Evolutionary conservation across 2,329 filamentous ascomycete species (phyloP).

Genomic region (Ascomycota sp.): DNA sequence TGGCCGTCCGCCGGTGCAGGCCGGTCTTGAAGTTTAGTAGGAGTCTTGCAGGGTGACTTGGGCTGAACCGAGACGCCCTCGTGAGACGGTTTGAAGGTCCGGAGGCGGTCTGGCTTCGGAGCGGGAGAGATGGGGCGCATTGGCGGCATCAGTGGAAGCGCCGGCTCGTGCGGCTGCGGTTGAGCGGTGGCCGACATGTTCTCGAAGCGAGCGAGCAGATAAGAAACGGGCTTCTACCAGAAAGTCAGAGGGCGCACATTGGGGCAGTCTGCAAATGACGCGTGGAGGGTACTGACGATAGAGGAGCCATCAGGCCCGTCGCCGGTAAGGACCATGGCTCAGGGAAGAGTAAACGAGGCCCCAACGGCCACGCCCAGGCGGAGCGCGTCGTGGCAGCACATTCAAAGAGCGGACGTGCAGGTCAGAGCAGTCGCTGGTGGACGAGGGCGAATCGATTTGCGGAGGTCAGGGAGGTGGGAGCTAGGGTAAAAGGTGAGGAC

Average conservation of each 20-base stretch:
- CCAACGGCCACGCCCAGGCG: too few relatives aligned
- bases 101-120: conserved; percentile 22
- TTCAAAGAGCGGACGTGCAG: background rate
- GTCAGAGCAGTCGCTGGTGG: too few relatives aligned
- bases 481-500: too few relatives aligned
- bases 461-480: too few relatives aligned
- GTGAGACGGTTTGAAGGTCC: conserved; percentile 18
- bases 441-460: too few relatives aligned
- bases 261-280: background rate
- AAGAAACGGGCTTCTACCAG: conserved; percentile 57
- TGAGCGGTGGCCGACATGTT: conserved; percentile 28
- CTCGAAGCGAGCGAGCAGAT: conserved; percentile 63
- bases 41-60: conserved; percentile 4
- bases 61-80: conserved; percentile 7
- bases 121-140: conserved; percentile 17
- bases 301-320: conserved; percentile 58
- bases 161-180: conserved; percentile 2
- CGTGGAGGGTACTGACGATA: conserved; percentile 30
- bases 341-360: conserved; percentile 1
- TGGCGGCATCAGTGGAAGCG: conserved; percentile 3
- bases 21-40: conserved; percentile 9
- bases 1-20: conserved; percentile 6
- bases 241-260: conserved; percentile 1
- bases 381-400: background rate
- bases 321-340: conserved; percentile 12